Evolutionary conservation across 352 stramenopile genomes (phyloP).

Genomic region (Pythium vanterpoolii): DNA sequence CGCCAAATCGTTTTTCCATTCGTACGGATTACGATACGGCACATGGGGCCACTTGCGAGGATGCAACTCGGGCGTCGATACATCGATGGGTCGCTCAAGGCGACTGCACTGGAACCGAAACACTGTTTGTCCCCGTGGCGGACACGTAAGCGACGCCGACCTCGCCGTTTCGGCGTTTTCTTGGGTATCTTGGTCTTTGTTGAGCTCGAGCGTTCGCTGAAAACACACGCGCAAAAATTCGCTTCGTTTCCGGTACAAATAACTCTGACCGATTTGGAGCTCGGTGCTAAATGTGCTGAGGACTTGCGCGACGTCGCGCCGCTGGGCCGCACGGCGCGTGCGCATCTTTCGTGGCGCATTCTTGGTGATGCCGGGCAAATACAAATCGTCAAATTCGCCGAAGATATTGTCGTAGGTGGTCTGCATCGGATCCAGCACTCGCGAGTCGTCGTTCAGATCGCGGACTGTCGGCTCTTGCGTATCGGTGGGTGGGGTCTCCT

Average conservation of each 20-base stretch:
- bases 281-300: conserved; percentile 18
- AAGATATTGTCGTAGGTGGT: conserved; percentile 51
- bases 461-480: neutral
- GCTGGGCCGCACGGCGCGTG: conserved; percentile 12
- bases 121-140: neutral
- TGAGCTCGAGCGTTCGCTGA: conserved; percentile 39
- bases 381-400: conserved; percentile 55
- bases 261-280: conserved; percentile 25
- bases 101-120: conserved; percentile 19
- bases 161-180: neutral
- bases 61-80: conserved; percentile 36
- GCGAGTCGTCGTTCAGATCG: neutral
- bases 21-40: conserved; percentile 42
- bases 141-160: neutral
- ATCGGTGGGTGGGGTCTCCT: neutral
- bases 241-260: conserved; percentile 53
- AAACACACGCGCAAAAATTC: conserved; percentile 70
- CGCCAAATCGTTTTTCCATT: conserved; percentile 43
- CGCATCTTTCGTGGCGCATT: conserved; percentile 2
- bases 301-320: conserved; percentile 20
- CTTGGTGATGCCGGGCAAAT: conserved; percentile 24
- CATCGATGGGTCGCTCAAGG: conserved; percentile 31
- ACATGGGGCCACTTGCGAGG: conserved; percentile 73
- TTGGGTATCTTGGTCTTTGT: conserved; percentile 28
- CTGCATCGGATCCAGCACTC: neutral